Conservation (phyloP, 75 land plant genomes). For the Pinus albicaulis region DNA sequence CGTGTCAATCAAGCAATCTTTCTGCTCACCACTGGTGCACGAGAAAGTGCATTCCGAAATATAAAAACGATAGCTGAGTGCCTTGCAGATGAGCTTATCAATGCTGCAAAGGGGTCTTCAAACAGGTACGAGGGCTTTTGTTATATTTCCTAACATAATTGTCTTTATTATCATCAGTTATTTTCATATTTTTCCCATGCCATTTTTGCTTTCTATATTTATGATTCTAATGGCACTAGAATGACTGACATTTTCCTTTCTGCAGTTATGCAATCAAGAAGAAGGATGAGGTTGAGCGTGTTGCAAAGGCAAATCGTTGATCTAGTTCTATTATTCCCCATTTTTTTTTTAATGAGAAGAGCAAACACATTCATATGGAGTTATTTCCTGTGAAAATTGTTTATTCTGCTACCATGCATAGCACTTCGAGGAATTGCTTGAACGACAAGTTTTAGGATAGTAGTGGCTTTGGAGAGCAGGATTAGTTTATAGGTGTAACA, state of each 20-base stretch:
- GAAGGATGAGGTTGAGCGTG: constrained; percentile 80
- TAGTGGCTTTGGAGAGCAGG: no score
- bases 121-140: constrained; percentile 31
- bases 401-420: no score
- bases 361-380: no score
- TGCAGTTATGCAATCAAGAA: constrained; percentile 78
- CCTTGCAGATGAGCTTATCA: constrained; percentile 65
- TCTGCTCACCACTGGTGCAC: constrained; percentile 61
- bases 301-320: constrained; percentile 82
- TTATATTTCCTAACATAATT: neutral
- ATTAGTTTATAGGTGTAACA: no score
- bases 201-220: neutral
- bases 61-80: constrained; percentile 66
- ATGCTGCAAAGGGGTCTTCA: constrained; percentile 70
- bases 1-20: constrained; percentile 64
- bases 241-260: neutral
- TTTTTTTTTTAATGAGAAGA: no score
- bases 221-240: neutral
- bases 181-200: neutral
- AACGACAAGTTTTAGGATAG: no score
- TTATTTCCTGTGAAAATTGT: no score
- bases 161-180: neutral
- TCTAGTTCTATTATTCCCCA: neutral
- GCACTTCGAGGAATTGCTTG: no score
- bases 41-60: constrained; percentile 61